A percentile compares a stretch with the other conserved stretches of the same genome.
Evolutionary conservation across 129 eudicot genomes (phyloP).

Genomic region (Pittosporum tobira): DNA sequence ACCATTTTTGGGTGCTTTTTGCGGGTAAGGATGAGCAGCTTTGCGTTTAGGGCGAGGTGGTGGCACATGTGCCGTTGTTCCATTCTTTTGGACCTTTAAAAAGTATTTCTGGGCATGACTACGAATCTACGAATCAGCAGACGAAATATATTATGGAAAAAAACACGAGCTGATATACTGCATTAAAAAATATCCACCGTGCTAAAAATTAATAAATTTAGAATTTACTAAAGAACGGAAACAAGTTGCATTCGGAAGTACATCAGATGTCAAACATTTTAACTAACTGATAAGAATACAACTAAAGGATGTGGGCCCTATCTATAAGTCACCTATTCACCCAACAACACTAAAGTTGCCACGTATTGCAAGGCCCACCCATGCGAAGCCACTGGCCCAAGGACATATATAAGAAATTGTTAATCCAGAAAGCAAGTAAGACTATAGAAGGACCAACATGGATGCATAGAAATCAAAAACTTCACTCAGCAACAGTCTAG

Average conservation of each 20-base stretch:
- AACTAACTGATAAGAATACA: no score
- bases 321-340: no score
- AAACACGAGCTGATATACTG: not conserved
- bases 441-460: not conserved
- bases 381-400: constrained; percentile 6
- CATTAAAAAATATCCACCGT: not conserved
- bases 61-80: constrained; percentile 93
- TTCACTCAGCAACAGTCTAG: not conserved
- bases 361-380: constrained; percentile 11
- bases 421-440: not conserved
- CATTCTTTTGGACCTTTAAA: constrained; percentile 93
- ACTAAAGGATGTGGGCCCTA: no score
- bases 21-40: constrained; percentile 98
- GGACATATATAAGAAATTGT: not conserved
- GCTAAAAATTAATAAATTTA: not conserved
- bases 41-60: constrained; percentile 99
- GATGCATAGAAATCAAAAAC: not conserved
- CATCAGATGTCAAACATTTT: no score
- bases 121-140: constrained; percentile 52
- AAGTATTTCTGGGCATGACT: constrained; percentile 99
- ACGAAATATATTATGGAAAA: not conserved
- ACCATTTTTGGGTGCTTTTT: constrained; percentile 87
- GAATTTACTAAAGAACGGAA: not conserved
- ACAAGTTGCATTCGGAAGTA: no score
- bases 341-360: no score